Conservation (phyloP, 1,284 basidiomycete genomes). For the Trichosporon coremiiforme region DNA sequence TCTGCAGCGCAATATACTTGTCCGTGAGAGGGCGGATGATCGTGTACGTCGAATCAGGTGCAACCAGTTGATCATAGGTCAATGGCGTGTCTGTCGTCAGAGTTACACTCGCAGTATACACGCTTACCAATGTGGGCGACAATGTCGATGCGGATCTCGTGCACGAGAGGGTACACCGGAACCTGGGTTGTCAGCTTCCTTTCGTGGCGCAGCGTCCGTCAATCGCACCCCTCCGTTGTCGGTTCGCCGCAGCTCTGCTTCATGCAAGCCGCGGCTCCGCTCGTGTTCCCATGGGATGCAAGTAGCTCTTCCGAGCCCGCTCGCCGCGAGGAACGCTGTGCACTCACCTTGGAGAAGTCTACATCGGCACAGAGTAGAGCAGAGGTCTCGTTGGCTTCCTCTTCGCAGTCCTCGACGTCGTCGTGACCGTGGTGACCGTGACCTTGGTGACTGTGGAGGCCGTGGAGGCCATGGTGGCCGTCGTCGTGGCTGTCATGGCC, state of each 20-base stretch:
- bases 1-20: slow-evolving; percentile 52
- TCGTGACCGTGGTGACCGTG: not conserved
- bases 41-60: slow-evolving; percentile 83
- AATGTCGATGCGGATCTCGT: slow-evolving; percentile 55
- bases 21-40: slow-evolving; percentile 63
- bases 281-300: too few relatives aligned
- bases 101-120: too few relatives aligned
- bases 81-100: slow-evolving; percentile 68
- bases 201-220: not conserved
- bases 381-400: slow-evolving; percentile 34
- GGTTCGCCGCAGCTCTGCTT: not conserved
- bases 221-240: not conserved
- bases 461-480: not conserved
- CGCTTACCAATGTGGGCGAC: slow-evolving; percentile 53
- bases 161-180: slow-evolving; percentile 55
- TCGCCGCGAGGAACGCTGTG: not conserved
- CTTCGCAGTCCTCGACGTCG: not conserved
- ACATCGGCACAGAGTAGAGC: slow-evolving; percentile 39
- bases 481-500: not conserved
- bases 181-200: slow-evolving; percentile 24
- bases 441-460: too few relatives aligned
- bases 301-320: too few relatives aligned
- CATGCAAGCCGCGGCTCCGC: not conserved
- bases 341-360: slow-evolving; percentile 20
- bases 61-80: slow-evolving; percentile 71